These are phyloP conservation scores for Paraphoma chrysanthemicola DNA, from an alignment of 2,329 filamentous ascomycete genomes.

Conservation along the genomic window DNA sequence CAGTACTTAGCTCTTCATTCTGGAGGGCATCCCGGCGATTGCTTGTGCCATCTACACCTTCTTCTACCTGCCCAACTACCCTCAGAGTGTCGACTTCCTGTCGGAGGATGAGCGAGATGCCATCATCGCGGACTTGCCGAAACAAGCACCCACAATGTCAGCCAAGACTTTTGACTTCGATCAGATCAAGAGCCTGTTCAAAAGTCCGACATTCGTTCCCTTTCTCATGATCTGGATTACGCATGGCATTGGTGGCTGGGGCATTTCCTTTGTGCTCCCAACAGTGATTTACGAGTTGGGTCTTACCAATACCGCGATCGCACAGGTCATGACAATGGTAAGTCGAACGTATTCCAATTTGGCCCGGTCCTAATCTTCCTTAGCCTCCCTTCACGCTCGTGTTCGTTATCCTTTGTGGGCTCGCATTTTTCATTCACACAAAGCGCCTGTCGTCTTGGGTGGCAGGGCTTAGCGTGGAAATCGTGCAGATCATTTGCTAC, in stretches of 20 bases:
- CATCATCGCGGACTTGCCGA: conserved; percentile 23
- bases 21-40: conserved; percentile 29
- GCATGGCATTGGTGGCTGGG: conserved; percentile 31
- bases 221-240: conserved; percentile 35
- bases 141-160: conserved; percentile 27
- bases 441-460: conserved; percentile 28
- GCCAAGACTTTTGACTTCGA: conserved; percentile 31
- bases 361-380: neutral
- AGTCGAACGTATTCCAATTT: conserved; percentile 7
- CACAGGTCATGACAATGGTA: conserved; percentile 32
- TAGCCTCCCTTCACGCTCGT: conserved; percentile 30
- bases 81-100: conserved; percentile 23
- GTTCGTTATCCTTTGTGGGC: conserved; percentile 24
- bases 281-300: conserved; percentile 30
- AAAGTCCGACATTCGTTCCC: conserved; percentile 23
- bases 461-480: conserved; percentile 34
- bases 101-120: conserved; percentile 22
- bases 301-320: conserved; percentile 25
- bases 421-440: conserved; percentile 29
- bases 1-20: conserved; percentile 23
- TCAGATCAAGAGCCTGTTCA: conserved; percentile 23
- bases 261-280: conserved; percentile 30
- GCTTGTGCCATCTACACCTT: conserved; percentile 21
- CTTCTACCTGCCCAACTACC: conserved; percentile 30
- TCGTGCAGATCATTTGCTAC: conserved; percentile 48